Evolutionary conservation across 352 stramenopile genomes (phyloP).

Genomic region (Globisporangium lucens): DNA sequence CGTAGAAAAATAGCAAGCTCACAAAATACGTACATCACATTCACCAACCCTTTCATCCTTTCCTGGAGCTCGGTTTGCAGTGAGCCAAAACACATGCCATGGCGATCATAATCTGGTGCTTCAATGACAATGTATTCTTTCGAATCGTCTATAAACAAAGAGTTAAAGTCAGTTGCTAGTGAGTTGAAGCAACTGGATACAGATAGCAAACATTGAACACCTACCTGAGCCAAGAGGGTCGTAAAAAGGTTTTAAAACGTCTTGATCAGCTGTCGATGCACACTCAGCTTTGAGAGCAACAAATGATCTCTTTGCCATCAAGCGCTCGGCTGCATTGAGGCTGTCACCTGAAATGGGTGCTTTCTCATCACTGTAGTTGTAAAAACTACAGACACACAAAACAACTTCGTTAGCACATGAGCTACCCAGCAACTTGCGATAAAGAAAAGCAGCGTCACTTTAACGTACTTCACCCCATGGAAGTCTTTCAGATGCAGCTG

Average conservation of each 20-base stretch:
- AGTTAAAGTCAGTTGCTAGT: neutral
- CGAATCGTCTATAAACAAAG: conserved; percentile 22
- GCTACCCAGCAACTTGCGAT: neutral
- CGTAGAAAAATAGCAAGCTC: neutral
- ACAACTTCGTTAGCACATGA: neutral
- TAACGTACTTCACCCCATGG: conserved; percentile 15
- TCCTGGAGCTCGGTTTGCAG: conserved; percentile 22
- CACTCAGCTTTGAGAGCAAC: conserved; percentile 3
- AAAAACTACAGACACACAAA: conserved; percentile 4
- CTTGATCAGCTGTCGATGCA: conserved; percentile 3
- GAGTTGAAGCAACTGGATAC: neutral
- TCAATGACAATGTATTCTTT: conserved; percentile 37
- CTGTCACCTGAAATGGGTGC: neutral
- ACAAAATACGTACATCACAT: conserved; percentile 4
- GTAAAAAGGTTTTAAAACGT: conserved; percentile 14
- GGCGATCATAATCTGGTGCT: conserved; percentile 24
- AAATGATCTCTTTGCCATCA: conserved; percentile 15
- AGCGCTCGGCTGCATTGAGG: conserved; percentile 3
- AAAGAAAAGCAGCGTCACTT: neutral
- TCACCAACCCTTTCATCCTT: neutral
- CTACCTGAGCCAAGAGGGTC: conserved; percentile 13
- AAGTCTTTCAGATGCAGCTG: conserved; percentile 10
- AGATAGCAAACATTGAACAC: conserved; percentile 19
- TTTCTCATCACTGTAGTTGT: conserved; percentile 9
- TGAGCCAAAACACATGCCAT: conserved; percentile 10